phyloP scores from a whole-genome alignment of 257 asterid species.

The Solanum pimpinellifolium region DNA sequence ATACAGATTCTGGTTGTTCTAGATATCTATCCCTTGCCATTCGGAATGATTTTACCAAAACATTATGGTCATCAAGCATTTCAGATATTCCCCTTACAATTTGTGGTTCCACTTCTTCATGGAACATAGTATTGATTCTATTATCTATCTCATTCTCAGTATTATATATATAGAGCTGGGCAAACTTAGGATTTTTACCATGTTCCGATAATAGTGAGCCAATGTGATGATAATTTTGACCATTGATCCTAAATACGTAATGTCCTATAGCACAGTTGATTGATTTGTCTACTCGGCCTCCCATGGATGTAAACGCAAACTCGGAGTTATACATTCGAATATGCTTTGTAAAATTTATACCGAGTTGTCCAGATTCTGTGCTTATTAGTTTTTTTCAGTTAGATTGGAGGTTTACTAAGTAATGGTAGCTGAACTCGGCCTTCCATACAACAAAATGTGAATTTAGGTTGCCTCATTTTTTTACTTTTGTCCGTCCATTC shows the following conservation, averaged over 20 bases:
- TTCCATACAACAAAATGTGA: not conserved
- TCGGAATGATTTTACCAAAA: no score
- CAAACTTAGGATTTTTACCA: not conserved
- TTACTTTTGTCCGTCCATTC: not conserved
- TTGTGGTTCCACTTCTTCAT: no score
- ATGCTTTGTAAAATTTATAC: not conserved
- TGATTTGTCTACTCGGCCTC: not conserved
- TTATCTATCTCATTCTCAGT: no score
- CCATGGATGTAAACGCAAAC: not conserved
- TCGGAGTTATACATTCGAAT: not conserved
- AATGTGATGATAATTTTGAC: not conserved
- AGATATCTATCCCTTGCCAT: no score
- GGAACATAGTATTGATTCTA: no score
- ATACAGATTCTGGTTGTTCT: no score
- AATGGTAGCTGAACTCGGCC: not conserved
- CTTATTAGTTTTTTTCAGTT: no score
- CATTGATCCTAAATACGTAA: not conserved
- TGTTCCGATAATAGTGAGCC: not conserved
- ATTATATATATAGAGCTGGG: not conserved
- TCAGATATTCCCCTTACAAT: no score
- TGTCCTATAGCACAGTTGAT: not conserved
- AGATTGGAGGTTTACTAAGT: not conserved
- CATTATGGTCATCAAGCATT: no score
- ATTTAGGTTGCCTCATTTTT: not conserved
- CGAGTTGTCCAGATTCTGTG: not conserved